Conservation (phyloP, 768 basidiomycete genomes). For the Daedalea quercina region DNA sequence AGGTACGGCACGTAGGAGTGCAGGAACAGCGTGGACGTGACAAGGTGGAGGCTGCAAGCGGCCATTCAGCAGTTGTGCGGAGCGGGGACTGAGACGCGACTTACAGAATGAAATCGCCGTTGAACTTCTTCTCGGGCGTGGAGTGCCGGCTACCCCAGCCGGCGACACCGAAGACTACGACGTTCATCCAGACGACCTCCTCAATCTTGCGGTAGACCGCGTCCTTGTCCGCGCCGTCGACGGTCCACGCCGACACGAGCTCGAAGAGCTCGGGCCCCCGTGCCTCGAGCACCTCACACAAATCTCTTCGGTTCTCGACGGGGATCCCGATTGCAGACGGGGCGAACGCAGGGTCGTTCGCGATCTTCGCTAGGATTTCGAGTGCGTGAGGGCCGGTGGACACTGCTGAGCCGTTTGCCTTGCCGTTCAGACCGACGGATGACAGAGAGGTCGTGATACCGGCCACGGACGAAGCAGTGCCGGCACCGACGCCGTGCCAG, state of each 20-base stretch:
- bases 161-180: slow-evolving; percentile 48
- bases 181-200: slow-evolving; percentile 52
- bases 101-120: slow-evolving; percentile 56
- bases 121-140: slow-evolving; percentile 26
- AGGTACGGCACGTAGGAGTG: slow-evolving; percentile 36
- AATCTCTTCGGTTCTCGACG: neutral
- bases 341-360: slow-evolving; percentile 35
- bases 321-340: slow-evolving; percentile 8
- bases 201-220: slow-evolving; percentile 53
- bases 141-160: slow-evolving; percentile 42
- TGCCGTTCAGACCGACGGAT: slow-evolving; percentile 3
- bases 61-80: neutral
- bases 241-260: slow-evolving; percentile 17
- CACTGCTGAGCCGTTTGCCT: neutral
- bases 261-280: slow-evolving; percentile 11
- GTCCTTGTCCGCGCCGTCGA: slow-evolving; percentile 8
- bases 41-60: slow-evolving; percentile 17
- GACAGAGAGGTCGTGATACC: slow-evolving; percentile 2
- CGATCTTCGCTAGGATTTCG: slow-evolving; percentile 47
- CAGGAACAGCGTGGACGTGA: slow-evolving; percentile 62
- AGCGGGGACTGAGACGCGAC: slow-evolving; percentile 11
- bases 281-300: slow-evolving; percentile 8
- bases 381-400: slow-evolving; percentile 33
- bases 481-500: too few species aligned
- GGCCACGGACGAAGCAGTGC: too few species aligned